Evolutionary conservation across 768 basidiomycete genomes (phyloP).

Genomic region (Suillus variegatus): DNA sequence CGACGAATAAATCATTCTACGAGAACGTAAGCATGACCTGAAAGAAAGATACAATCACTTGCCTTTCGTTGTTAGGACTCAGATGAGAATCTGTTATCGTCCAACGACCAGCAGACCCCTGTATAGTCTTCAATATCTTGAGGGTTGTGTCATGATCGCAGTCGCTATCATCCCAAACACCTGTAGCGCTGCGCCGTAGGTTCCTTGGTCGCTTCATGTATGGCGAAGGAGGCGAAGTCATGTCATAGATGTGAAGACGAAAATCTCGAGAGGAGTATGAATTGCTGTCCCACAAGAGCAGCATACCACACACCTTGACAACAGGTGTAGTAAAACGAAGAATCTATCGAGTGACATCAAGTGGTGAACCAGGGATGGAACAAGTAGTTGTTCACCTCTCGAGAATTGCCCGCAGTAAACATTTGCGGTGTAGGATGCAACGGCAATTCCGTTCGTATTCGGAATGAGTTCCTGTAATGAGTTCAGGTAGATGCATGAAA

Average conservation of each 20-base stretch:
- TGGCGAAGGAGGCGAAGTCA: conserved; percentile 47
- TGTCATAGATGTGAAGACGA: conserved; percentile 85
- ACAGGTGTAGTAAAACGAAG: conserved; percentile 93
- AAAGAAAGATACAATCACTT: conserved; percentile 16
- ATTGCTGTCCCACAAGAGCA: conserved; percentile 3
- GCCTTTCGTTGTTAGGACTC: conserved; percentile 87
- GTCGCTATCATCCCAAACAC: conserved; percentile 26
- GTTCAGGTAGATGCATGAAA: conserved; percentile 5
- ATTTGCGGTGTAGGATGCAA: conserved; percentile 70
- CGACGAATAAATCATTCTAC: conserved; percentile 89
- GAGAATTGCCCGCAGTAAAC: conserved; percentile 89
- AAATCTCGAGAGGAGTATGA: conserved; percentile 59
- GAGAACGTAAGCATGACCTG: conserved; percentile 9
- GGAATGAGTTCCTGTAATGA: conserved; percentile 64
- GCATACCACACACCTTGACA: conserved; percentile 59
- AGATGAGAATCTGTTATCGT: conserved; percentile 95
- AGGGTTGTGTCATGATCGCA: conserved; percentile 51
- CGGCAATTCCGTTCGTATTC: conserved; percentile 78
- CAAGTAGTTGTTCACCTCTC: conserved; percentile 43
- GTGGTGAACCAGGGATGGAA: conserved; percentile 8
- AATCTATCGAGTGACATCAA: conserved; percentile 49
- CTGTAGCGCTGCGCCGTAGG: conserved; percentile 16
- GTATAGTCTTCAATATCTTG: conserved; percentile 62
- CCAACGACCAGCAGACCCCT: conserved; percentile 80
- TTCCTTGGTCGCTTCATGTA: conserved; percentile 18